Conservation (phyloP, 495 filamentous ascomycete genomes). For the Sporormia fimetaria region DNA sequence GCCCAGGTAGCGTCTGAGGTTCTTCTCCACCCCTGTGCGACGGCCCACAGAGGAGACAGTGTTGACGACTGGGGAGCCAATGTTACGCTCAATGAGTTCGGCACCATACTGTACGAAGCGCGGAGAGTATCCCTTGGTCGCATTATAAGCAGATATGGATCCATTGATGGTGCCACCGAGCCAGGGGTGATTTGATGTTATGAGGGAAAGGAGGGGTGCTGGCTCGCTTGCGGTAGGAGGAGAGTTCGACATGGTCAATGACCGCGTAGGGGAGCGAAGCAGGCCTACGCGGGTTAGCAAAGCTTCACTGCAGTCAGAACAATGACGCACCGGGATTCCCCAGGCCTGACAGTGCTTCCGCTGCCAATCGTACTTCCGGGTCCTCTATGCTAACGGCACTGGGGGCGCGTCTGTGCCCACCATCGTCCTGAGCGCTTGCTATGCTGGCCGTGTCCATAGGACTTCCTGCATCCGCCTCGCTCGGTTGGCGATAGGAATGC, state of each 20-base stretch:
- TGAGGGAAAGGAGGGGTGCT: slow-evolving; percentile 67
- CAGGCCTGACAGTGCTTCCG: slow-evolving; percentile 75
- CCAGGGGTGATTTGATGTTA: slow-evolving; percentile 69
- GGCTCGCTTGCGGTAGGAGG: slow-evolving; percentile 35
- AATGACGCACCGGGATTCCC: slow-evolving; percentile 52
- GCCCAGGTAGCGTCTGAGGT: slow-evolving; percentile 64
- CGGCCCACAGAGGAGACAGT: slow-evolving; percentile 71
- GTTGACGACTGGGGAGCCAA: slow-evolving; percentile 67
- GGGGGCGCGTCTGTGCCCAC: slow-evolving; percentile 2
- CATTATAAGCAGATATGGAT: slow-evolving; percentile 68
- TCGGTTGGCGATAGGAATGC: slow-evolving; percentile 2
- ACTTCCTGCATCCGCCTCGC: slow-evolving; percentile 16
- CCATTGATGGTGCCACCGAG: slow-evolving; percentile 70
- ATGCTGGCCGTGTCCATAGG: slow-evolving; percentile 26
- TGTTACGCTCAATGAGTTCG: slow-evolving; percentile 74
- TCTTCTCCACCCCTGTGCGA: slow-evolving; percentile 71
- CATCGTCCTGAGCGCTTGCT: slow-evolving; percentile 16
- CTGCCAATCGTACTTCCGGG: slow-evolving; percentile 65
- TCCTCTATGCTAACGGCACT: slow-evolving; percentile 62
- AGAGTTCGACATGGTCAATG: slow-evolving; percentile 29
- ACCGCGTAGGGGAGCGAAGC: slow-evolving; percentile 42
- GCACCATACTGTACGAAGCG: slow-evolving; percentile 65
- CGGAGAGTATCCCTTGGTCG: slow-evolving; percentile 76
- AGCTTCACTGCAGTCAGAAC: slow-evolving; percentile 2
- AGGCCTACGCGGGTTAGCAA: slow-evolving; percentile 36